These are phyloP conservation scores for Durusdinium trenchii DNA, from an alignment of 73 alveolate genomes.

Conservation along the genomic window DNA sequence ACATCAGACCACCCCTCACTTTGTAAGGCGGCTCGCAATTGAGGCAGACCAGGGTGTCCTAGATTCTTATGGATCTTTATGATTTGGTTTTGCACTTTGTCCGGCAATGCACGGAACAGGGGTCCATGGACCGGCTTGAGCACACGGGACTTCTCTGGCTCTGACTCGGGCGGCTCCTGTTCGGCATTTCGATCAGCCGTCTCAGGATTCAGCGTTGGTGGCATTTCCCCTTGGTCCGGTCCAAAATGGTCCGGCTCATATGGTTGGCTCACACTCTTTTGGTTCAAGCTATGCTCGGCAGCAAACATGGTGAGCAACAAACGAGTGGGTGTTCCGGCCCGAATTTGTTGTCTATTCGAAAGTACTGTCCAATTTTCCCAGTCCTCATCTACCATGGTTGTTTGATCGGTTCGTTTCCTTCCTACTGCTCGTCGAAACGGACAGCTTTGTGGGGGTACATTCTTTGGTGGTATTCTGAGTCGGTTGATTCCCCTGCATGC, in stretches of 20 bases:
- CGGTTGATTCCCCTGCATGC: neutral
- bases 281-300: no score
- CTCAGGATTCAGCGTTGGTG: neutral
- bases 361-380: neutral
- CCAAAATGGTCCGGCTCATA: neutral
- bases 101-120: neutral
- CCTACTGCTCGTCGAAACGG: no score
- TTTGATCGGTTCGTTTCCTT: no score
- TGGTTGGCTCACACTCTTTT: neutral
- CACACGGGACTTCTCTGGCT: no score
- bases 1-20: neutral
- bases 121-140: slow-evolving; percentile 7
- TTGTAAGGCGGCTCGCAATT: neutral
- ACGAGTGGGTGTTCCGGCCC: neutral
- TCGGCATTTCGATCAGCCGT: no score
- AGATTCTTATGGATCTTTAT: neutral
- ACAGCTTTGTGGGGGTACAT: no score
- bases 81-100: neutral
- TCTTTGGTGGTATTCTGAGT: neutral
- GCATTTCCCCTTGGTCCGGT: neutral
- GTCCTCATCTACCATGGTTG: no score
- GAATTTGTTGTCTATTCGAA: neutral
- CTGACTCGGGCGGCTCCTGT: no score
- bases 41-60: neutral
- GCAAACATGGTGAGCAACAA: slow-evolving; percentile 10